Evolutionary conservation across 2,329 filamentous ascomycete species (phyloP), one percentile per base, ranked within the genome.

Genomic region (Clonostachys rosea): DNA sequence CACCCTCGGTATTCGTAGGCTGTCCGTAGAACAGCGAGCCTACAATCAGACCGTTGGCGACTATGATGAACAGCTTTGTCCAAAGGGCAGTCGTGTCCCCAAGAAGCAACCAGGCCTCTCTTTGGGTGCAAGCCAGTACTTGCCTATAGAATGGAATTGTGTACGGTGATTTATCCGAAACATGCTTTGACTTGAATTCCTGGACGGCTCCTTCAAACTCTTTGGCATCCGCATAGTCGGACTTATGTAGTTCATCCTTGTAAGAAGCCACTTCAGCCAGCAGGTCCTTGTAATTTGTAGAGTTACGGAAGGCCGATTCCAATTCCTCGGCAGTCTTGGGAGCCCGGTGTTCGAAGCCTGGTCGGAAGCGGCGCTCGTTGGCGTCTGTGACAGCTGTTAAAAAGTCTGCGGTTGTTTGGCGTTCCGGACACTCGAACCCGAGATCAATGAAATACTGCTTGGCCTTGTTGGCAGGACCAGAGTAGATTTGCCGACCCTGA

Each of bases 21-120:
- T 88, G 67, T 50, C 87, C 80, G 56, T 90, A 89, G 67, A 94
- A 94, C 16, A 94, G 73, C 3, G 85, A 89, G 2, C 87, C 86
- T 46, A 91, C 84, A 51, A 95, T 88, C 10, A 95, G 73, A 5
- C 65, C 72, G 61, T 89, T 88, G 48, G 84, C 78, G 48, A 92
- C 66, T 56, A 91, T 87, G 60, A 90, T 89, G 65, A 90, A 87
- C 49, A 87, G 76, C 54, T 92, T 94, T 39, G 87, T 92, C 62
- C 83, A 85, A 2, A 94, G 73, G 0, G 87, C 86, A 1, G 83
- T 83, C 50, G 77, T 84, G 64, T 95, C 87, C 37, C 88, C 88
- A 20, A 51, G 34, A 5, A 51, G 43, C 11, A 51, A 47, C 85
- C 87, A 91, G 49, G 89, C 84, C 63, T 94, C 87, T 40, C 89